phyloP scores from a whole-genome alignment of 148 eudicot genomes.

The Chenopodium berlandieri region DNA sequence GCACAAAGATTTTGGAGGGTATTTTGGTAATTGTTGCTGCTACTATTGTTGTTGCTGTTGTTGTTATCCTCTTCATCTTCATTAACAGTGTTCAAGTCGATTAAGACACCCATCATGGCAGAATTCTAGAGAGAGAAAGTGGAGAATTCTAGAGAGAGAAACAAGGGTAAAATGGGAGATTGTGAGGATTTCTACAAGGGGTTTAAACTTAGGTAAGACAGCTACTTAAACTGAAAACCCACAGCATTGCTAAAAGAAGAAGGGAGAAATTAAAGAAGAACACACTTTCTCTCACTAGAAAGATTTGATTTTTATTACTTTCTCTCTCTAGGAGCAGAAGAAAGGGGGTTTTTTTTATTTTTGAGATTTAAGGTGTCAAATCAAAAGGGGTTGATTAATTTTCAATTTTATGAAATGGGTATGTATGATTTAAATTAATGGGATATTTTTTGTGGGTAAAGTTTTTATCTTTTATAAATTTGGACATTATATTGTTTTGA shows the following conservation, averaged over 20 bases:
- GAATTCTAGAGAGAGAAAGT: background rate
- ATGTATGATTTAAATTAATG: conserved; percentile 12
- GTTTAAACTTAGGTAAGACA: conserved; percentile 46
- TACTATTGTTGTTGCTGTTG: background rate
- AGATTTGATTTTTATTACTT: background rate
- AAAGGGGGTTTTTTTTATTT: background rate
- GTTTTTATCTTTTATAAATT: too few relatives aligned
- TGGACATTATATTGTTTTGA: too few relatives aligned
- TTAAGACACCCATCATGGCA: conserved; percentile 59
- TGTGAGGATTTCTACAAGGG: conserved; percentile 46
- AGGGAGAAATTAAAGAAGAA: background rate
- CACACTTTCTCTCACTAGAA: conserved; percentile 5
- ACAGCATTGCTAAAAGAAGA: conserved; percentile 44
- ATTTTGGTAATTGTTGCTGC: background rate
- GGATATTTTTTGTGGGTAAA: conserved; percentile 3
- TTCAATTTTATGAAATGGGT: conserved; percentile 24
- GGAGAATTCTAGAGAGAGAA: background rate
- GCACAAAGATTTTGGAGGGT: conserved; percentile 26
- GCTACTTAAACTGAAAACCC: conserved; percentile 45
- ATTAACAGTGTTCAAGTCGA: conserved; percentile 75
- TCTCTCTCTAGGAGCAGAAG: conserved; percentile 13
- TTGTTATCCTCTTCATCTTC: conserved; percentile 47
- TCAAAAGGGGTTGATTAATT: conserved; percentile 1
- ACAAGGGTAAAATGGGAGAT: conserved; percentile 13
- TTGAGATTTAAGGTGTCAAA: conserved; percentile 35